Evolutionary conservation across 192 early-diverging fungal species (phyloP).

Genomic region (Gaertneriomyces sp.): DNA sequence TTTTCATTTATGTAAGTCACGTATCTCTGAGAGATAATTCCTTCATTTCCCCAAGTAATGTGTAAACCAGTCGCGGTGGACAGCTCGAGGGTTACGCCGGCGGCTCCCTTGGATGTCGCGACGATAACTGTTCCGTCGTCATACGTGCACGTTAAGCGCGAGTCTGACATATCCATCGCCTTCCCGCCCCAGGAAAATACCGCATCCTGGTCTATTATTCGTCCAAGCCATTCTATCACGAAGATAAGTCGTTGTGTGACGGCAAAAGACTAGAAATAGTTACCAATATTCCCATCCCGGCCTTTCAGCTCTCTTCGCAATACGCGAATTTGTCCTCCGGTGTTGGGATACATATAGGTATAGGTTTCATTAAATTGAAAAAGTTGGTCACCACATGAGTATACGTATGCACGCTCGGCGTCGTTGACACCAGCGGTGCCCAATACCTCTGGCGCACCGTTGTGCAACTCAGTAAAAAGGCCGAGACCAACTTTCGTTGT

Average conservation of each 20-base stretch:
- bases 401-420: constrained; percentile 11
- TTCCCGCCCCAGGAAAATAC: constrained; percentile 9
- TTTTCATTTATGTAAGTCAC: no score
- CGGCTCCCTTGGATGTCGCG: no score
- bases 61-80: no score
- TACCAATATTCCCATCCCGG: constrained; percentile 24
- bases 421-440: neutral
- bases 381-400: constrained; percentile 34
- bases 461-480: constrained; percentile 39
- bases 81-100: no score
- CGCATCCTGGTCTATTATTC: constrained; percentile 12
- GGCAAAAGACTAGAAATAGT: neutral
- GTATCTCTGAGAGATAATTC: no score
- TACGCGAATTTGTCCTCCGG: constrained; percentile 15
- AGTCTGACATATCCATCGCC: no score
- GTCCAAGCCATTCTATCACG: neutral
- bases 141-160: no score
- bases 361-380: constrained; percentile 24
- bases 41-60: no score
- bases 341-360: constrained; percentile 28
- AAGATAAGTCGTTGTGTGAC: neutral
- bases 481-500: constrained; percentile 46
- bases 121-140: no score
- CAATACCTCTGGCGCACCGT: neutral
- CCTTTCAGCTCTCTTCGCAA: constrained; percentile 8